A percentile compares a stretch with the other conserved stretches of the same genome.
These are phyloP conservation scores for Vanrija sp. DNA, from an alignment of 1,284 basidiomycete species.

Conservation along the genomic window DNA sequence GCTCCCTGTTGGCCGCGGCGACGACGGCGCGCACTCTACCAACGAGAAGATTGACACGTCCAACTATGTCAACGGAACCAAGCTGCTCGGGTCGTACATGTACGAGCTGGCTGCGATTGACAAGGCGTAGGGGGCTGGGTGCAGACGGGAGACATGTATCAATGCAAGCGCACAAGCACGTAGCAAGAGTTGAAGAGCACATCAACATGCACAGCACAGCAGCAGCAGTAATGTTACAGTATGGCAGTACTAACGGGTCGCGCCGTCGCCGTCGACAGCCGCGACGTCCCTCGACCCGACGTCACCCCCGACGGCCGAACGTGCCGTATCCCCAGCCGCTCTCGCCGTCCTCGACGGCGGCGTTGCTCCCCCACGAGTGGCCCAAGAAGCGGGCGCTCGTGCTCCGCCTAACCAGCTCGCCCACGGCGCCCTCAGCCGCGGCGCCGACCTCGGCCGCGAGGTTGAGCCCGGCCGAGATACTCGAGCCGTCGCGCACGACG, in stretches of 20 bases:
- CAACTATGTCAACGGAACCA: conserved; percentile 82
- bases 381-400: conserved; percentile 5
- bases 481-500: not conserved
- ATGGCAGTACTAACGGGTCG: too few relatives aligned
- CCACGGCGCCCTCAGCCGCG: not conserved
- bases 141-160: not conserved
- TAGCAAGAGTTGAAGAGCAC: too few relatives aligned
- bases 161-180: too few relatives aligned
- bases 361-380: not conserved
- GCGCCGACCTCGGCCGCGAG: not conserved
- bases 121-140: conserved; percentile 11
- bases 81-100: conserved; percentile 75
- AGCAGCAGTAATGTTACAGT: too few relatives aligned
- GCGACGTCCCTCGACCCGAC: too few relatives aligned
- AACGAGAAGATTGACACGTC: conserved; percentile 93
- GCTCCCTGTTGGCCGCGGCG: conserved; percentile 86
- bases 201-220: too few relatives aligned
- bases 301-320: too few relatives aligned
- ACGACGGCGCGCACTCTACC: conserved; percentile 79
- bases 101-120: conserved; percentile 64
- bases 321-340: not conserved
- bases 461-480: not conserved
- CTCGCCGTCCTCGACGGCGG: not conserved
- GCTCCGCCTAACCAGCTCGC: conserved; percentile 2
- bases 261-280: too few relatives aligned